Conservation (phyloP, 2,329 filamentous ascomycete species). For the Raffaelea arxii region DNA sequence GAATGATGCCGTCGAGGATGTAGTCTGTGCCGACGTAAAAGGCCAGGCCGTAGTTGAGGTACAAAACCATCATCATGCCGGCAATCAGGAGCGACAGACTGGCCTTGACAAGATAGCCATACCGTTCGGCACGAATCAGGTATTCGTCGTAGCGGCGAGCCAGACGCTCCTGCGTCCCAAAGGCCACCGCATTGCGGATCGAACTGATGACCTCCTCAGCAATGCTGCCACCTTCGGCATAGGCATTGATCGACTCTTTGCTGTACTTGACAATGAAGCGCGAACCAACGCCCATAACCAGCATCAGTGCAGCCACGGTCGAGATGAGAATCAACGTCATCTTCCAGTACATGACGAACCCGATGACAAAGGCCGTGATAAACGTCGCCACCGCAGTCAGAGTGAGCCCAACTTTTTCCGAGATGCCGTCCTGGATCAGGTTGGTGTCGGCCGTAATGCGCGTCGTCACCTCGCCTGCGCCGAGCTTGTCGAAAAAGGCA, state of each 20-base stretch:
- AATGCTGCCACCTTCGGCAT: conserved; percentile 75
- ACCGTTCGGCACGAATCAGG: conserved; percentile 61
- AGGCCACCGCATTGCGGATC: conserved; percentile 84
- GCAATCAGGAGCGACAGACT: conserved; percentile 71
- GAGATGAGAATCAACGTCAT: conserved; percentile 79
- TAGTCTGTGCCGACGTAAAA: conserved; percentile 84
- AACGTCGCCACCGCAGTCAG: conserved; percentile 73
- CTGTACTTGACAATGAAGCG: conserved; percentile 71
- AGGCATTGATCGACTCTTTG: conserved; percentile 67
- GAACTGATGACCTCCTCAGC: conserved; percentile 94
- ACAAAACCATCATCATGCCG: conserved; percentile 73
- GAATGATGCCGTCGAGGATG: conserved; percentile 54
- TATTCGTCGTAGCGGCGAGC: conserved; percentile 75
- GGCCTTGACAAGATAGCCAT: conserved; percentile 66
- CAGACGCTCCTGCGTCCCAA: conserved; percentile 88
- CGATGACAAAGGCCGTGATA: conserved; percentile 79
- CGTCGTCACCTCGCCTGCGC: conserved; percentile 86
- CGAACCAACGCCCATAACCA: conserved; percentile 66
- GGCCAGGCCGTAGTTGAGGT: conserved; percentile 75
- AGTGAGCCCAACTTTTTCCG: conserved; percentile 76
- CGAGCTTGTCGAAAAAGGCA: conserved; percentile 86
- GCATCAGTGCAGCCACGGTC: conserved; percentile 68
- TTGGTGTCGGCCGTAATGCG: conserved; percentile 93
- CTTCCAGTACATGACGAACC: conserved; percentile 88
- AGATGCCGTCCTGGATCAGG: conserved; percentile 85